Conservation (phyloP, 306 rosid genomes). For the Trifolium fragiferum region DNA sequence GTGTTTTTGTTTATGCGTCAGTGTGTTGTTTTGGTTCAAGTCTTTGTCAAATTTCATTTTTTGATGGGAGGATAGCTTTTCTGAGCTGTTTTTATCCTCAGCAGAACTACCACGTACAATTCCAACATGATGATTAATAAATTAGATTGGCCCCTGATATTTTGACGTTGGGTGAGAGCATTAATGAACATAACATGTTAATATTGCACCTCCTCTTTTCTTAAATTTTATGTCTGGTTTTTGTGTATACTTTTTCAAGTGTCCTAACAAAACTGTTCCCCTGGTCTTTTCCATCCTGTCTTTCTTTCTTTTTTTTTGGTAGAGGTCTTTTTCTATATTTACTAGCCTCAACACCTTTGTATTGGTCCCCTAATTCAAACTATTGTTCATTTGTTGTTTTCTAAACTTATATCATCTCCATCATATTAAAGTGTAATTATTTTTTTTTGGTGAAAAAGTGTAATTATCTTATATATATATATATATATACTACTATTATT, state of each 20-base stretch:
- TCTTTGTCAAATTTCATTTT: neutral
- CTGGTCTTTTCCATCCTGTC: neutral
- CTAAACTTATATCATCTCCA: neutral
- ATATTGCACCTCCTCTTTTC: neutral
- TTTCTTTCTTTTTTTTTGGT: neutral
- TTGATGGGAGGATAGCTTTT: neutral
- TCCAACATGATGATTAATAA: slow-evolving; percentile 3
- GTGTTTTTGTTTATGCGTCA: neutral
- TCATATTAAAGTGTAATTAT: too few relatives aligned
- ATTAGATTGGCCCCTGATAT: slow-evolving; percentile 26
- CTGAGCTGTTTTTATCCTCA: slow-evolving; percentile 32
- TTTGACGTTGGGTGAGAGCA: slow-evolving; percentile 49
- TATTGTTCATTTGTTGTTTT: neutral
- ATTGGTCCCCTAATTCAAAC: slow-evolving; percentile 37
- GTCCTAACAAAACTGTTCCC: neutral
- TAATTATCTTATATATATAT: too few relatives aligned
- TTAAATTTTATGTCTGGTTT: slow-evolving; percentile 8
- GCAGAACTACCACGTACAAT: slow-evolving; percentile 3
- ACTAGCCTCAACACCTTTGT: slow-evolving; percentile 10
- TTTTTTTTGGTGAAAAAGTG: too few relatives aligned
- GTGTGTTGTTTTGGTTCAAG: neutral
- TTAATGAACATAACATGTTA: slow-evolving; percentile 32
- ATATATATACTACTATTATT: too few relatives aligned
- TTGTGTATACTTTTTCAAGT: neutral
- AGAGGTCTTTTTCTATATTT: slow-evolving; percentile 26